These are phyloP conservation scores for Echinochloa phyllopogon DNA, from an alignment of 176 grass and related monocot genomes.

Conservation along the genomic window DNA sequence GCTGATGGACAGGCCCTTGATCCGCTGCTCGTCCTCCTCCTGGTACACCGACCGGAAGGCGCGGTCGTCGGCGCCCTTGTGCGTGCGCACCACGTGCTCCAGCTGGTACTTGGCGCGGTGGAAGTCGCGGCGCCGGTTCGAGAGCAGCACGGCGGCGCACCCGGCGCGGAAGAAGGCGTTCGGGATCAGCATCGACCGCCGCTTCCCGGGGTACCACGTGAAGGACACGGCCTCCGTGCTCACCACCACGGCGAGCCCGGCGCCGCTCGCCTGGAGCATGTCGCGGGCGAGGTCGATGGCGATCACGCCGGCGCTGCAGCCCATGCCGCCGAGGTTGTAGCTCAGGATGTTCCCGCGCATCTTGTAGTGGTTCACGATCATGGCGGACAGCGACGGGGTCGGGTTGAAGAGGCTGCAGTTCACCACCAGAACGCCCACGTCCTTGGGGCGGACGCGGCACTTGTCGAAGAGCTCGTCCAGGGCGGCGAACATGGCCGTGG, in stretches of 20 bases:
- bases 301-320: slow-evolving; percentile 92
- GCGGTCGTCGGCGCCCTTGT: slow-evolving; percentile 90
- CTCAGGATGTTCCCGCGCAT: slow-evolving; percentile 98
- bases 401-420: slow-evolving; percentile 99
- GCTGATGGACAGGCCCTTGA: slow-evolving; percentile 90
- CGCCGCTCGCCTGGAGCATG: slow-evolving; percentile 93
- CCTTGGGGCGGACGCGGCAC: slow-evolving; percentile 92
- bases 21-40: slow-evolving; percentile 97
- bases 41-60: slow-evolving; percentile 93
- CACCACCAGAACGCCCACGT: slow-evolving; percentile 88
- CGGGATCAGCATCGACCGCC: slow-evolving; percentile 92
- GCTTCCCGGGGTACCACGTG: slow-evolving; percentile 89
- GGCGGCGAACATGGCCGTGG: slow-evolving; percentile 78
- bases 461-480: slow-evolving; percentile 99
- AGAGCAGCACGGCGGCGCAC: slow-evolving; percentile 76
- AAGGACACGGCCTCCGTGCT: slow-evolving; percentile 95
- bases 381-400: slow-evolving; percentile 88
- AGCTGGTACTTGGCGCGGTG: slow-evolving; percentile 92
- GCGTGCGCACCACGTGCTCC: slow-evolving; percentile 96
- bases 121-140: slow-evolving; percentile 86
- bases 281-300: slow-evolving; percentile 84
- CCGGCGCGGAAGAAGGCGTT: slow-evolving; percentile 93
- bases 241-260: slow-evolving; percentile 74
- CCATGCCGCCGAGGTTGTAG: slow-evolving; percentile 99
- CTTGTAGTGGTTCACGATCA: slow-evolving; percentile 99